phyloP scores from a whole-genome alignment of 768 basidiomycete genomes.

The Xerocomellus intermedius region DNA sequence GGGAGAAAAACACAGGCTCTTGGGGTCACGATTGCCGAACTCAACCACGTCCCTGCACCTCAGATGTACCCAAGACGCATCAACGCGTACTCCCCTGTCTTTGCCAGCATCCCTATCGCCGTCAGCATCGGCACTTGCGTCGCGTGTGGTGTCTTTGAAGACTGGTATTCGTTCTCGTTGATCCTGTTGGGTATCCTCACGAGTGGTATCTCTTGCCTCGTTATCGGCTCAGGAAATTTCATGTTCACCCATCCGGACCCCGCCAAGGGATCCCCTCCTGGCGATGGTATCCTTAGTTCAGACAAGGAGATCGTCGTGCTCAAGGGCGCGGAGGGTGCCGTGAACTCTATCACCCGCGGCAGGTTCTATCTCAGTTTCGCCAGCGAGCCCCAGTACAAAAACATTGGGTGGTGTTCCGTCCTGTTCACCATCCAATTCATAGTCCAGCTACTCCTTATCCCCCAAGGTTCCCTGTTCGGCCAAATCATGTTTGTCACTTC shows the following conservation, averaged over 20 bases:
- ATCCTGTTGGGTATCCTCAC: constrained; percentile 35
- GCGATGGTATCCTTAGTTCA: constrained; percentile 30
- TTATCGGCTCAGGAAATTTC: constrained; percentile 35
- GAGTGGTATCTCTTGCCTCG: constrained; percentile 31
- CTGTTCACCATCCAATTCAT: constrained; percentile 35
- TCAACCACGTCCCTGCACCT: constrained; percentile 21
- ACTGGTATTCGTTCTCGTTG: constrained; percentile 36
- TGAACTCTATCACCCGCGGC: constrained; percentile 34
- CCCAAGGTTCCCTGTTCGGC: constrained; percentile 33
- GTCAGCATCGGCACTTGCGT: constrained; percentile 29
- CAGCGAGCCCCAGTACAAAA: constrained; percentile 25
- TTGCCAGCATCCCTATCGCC: constrained; percentile 33
- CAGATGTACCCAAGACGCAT: constrained; percentile 20
- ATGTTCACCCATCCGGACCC: constrained; percentile 27
- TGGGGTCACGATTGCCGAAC: constrained; percentile 29
- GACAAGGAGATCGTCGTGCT: constrained; percentile 30
- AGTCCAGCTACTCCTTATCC: constrained; percentile 35
- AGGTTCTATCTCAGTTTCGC: constrained; percentile 29
- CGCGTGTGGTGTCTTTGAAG: constrained; percentile 27
- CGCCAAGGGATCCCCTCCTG: constrained; percentile 25
- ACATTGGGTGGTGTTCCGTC: constrained; percentile 32
- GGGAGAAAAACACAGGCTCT: constrained; percentile 26
- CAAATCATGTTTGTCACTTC: constrained; percentile 36
- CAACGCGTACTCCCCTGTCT: constrained; percentile 17
- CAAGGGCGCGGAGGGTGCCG: constrained; percentile 29